These are phyloP conservation scores for Imleria badia DNA, from an alignment of 768 basidiomycete genomes.

Conservation along the genomic window DNA sequence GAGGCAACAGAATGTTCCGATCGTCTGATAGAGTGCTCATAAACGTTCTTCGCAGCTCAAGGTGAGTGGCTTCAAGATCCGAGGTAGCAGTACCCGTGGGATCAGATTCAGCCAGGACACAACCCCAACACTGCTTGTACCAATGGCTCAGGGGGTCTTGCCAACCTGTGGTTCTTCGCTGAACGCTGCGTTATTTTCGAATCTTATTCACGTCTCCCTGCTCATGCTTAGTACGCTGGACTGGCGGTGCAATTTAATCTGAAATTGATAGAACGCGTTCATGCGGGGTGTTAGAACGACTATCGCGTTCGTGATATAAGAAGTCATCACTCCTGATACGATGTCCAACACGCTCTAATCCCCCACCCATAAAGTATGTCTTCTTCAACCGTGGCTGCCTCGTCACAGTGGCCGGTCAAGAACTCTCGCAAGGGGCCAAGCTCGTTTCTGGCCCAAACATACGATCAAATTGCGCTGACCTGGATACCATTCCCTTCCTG, in stretches of 20 bases:
- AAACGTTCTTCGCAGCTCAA: too few species aligned
- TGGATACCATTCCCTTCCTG: not conserved
- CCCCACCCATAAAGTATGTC: slow-evolving; percentile 1
- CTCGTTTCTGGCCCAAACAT: too few species aligned
- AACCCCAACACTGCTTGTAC: not conserved
- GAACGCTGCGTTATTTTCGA: not conserved
- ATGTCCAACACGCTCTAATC: too few species aligned
- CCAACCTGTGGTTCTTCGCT: slow-evolving; percentile 3
- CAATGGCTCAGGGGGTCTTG: too few species aligned
- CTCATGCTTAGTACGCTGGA: not conserved
- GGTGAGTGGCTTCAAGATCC: not conserved
- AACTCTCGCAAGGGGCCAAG: not conserved
- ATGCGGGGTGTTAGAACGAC: not conserved
- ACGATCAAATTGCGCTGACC: not conserved
- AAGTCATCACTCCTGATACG: not conserved
- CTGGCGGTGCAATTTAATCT: not conserved
- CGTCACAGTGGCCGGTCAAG: not conserved
- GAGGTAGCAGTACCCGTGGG: not conserved
- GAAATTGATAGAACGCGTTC: not conserved
- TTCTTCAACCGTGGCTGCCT: not conserved
- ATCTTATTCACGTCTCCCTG: not conserved
- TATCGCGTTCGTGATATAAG: not conserved
- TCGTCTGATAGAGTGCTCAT: not conserved
- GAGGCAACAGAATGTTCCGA: not conserved
- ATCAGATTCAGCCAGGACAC: not conserved